Evolutionary conservation across 164 flowering plant genomes (phyloP), one percentile per base, ranked within the genome.

Genomic region (Berberis thunbergii): DNA sequence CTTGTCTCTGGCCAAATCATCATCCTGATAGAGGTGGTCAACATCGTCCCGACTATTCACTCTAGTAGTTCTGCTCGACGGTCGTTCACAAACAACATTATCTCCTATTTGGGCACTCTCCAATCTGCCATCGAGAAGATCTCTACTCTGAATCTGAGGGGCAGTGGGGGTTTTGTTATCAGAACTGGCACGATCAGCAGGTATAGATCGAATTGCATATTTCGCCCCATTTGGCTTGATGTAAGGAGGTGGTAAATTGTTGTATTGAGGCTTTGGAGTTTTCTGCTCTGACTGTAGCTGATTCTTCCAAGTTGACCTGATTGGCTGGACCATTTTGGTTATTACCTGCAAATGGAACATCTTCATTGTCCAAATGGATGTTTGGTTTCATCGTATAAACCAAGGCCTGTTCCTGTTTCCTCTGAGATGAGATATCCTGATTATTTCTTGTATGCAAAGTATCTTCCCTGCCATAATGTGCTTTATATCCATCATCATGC

Each of bases 191-290:
- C 13, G 49, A 4, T 59, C 64, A 52, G 71, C 10, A 57, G 60
- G 12, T 3, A 45, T 45, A 57, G 10, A 2, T 40, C 60, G 10
- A 40, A 4, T 49, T 54, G 63, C 71, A 61, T 58, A 52, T 57
- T 72, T 79, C 46, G 70, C 63, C 62, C 53, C 79, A 66, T 71
- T 77, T 4, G 81, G 70, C 74, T 68, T 80, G 9, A 66, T 63
- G 65, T 72, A 80, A 7, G 79, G 81, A 65, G 84, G 81, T 41
- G 75, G 78, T 58, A 64, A 10, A 69, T 52, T 72, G 38, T 68
- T 77, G 59, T 49, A 49, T 26, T 26, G 26, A 26, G 26, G 69
- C 63, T 76, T 81, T 62, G 62, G 41, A 54, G 64, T 57, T 54
- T n/a, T 69, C 76, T 57, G 41, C 77, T 67, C 72, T 82, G 45